Evolutionary conservation across 2,329 filamentous ascomycete genomes (phyloP), one percentile per base, ranked within the genome.

Genomic region (Colletotrichum sidae): DNA sequence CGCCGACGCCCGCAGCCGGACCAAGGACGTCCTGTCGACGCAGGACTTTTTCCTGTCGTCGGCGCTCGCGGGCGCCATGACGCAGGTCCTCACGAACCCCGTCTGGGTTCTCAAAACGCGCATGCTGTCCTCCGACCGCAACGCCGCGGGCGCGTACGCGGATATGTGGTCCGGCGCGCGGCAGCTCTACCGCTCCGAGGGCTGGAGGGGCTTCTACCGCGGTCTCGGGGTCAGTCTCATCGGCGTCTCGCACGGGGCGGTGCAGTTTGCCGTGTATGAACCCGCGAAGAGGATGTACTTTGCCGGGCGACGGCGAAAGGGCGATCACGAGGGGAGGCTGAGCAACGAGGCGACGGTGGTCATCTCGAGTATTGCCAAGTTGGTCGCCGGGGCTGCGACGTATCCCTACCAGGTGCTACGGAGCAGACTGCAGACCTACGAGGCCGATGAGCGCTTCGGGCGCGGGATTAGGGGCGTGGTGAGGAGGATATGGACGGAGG

Each of bases 21-120:
- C 74, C 42, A 76, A 75, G 13, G 72, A 77, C 59, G 73, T 79
- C 39, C 81, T 93, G 39, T 79, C 84, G 3, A 86, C 88, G 6
- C 82, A 83, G 34, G 93, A 97, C 77, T 97, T 94, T 80, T 95
- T 97, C 75, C 72, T 91, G 51, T 88, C 94, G 4, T 94, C 92
- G 39, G 92, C 82, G n/a, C 73, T 84, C 35, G 81, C 85, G 69
- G 94, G 95, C 37, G 83, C 91, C 15, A 78, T 92, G 45, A 97
- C 94, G 2, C 91, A 94, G 47, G 80, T 92, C 37, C 84, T 95
- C 69, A 98, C 96, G 37, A 98, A 98, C 76, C 96, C 96, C 2
- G 90, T 99, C 72, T 99, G 96, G 96, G 96, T 99, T 3, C 89
- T 99, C 76, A 98, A 98, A 83, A 98, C 95, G 8, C 91, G 96